Evolutionary conservation across 495 filamentous ascomycete genomes (phyloP), one percentile per base, ranked within the genome.

Genomic region (Hypomontagnella submonticulosa): DNA sequence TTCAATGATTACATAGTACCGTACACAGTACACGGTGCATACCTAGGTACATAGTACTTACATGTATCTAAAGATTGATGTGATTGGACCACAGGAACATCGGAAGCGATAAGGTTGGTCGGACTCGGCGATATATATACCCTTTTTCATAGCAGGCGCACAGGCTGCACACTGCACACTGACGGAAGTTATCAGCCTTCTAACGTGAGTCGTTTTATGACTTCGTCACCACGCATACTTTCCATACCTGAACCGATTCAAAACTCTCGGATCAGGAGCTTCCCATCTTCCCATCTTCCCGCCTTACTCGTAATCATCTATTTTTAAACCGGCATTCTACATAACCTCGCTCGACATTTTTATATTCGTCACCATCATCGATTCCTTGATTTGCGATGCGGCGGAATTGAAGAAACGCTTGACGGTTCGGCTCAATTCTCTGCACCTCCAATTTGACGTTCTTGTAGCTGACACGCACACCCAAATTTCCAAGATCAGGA

Each of bases 351-450:
- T 11, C 11, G 11, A 27, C 20, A 13, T 9, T 36, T n/a, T 46
- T 47, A 34, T 49, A 60, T 50, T 12, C 11, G 15, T 30, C 20
- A 12, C 37, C 13, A 48, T 38, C 32, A 38, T 57, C 50, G 51
- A 50, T 30, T 30, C 40, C 49, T 60, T 59, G 15, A 69, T 60
- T 42, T 65, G 49, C 61, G 19, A 71, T 71, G 66, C 59, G 56
- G 56, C 62, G 54, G 63, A 57, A 72, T 75, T 77, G 69, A 74
- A 73, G 50, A 71, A 52, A 62, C 59, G 62, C 55, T 71, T 73
- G 60, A 77, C 74, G 76, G 78, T 83, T 82, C 79, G 81, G 73
- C 75, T 79, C 77, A 76, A 77, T 77, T 72, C 79, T 77, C 65
- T 75, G 70, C 63, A 64, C 56, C 63, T 69, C 34, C 32, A 62